Evolutionary conservation across 371 early-diverging fungal species (phyloP).

Genomic region (Actinomortierella wolfii): DNA sequence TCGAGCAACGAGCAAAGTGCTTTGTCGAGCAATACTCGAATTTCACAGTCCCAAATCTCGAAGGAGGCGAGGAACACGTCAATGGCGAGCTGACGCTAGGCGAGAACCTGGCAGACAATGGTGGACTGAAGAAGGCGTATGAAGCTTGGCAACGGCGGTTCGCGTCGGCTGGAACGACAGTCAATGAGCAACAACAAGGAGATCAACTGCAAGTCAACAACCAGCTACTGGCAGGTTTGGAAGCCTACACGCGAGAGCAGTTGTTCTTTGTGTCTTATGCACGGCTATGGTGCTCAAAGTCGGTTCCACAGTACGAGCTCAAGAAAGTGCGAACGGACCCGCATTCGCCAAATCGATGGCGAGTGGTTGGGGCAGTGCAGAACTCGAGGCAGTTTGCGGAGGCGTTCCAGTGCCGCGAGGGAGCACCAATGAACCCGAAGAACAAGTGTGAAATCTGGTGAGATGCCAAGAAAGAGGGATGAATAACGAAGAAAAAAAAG

Average conservation of each 20-base stretch:
- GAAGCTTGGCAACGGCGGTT: slow-evolving; percentile 18
- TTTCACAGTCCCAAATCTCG: slow-evolving; percentile 48
- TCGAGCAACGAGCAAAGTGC: slow-evolving; percentile 58
- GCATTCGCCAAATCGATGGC: slow-evolving; percentile 58
- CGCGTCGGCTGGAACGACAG: too few species aligned
- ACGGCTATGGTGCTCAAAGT: slow-evolving; percentile 57
- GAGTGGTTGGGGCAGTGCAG: slow-evolving; percentile 64
- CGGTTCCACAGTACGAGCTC: slow-evolving; percentile 43
- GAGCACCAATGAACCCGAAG: slow-evolving; percentile 53
- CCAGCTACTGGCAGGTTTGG: slow-evolving; percentile 13
- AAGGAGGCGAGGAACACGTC: slow-evolving; percentile 47
- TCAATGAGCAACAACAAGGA: too few species aligned
- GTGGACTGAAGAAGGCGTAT: slow-evolving; percentile 49
- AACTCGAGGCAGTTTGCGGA: slow-evolving; percentile 63
- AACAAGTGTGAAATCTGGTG: slow-evolving; percentile 56
- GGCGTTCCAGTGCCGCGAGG: slow-evolving; percentile 60
- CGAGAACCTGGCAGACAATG: slow-evolving; percentile 75
- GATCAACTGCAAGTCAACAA: too few species aligned
- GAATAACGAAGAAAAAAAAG: too few species aligned
- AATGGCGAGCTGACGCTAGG: slow-evolving; percentile 65
- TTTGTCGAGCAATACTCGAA: slow-evolving; percentile 65
- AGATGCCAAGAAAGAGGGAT: too few species aligned
- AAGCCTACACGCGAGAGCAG: slow-evolving; percentile 48
- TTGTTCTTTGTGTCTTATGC: slow-evolving; percentile 61
- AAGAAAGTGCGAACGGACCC: slow-evolving; percentile 49